phyloP scores from a whole-genome alignment of 2,329 filamentous ascomycete genomes.

The Xylaria arbuscula region DNA sequence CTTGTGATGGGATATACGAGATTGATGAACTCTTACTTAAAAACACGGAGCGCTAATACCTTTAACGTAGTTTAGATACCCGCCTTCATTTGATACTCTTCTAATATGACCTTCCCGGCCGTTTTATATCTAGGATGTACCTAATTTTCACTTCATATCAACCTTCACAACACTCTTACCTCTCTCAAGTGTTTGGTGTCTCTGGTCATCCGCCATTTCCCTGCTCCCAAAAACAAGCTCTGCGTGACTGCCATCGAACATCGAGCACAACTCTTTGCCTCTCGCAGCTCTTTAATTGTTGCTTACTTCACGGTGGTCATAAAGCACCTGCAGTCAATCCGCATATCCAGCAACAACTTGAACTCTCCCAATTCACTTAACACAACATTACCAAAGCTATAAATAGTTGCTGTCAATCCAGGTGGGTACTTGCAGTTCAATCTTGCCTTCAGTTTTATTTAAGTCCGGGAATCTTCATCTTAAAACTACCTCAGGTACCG shows the following conservation, averaged over 20 bases:
- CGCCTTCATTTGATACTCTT: constrained; percentile 17
- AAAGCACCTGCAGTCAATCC: background rate
- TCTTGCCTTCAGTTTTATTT: too few relatives aligned
- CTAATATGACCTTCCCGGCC: background rate
- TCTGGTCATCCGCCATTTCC: background rate
- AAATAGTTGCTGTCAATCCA: background rate
- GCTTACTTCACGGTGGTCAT: background rate
- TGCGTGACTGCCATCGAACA: background rate
- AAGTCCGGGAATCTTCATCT: too few relatives aligned
- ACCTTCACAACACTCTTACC: background rate
- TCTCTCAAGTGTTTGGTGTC: background rate
- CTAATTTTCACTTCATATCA: background rate
- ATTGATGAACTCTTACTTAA: background rate
- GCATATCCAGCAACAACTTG: background rate
- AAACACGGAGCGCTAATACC: background rate
- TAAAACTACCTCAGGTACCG: background rate
- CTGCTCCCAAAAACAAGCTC: background rate
- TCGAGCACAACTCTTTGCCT: background rate
- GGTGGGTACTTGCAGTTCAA: background rate
- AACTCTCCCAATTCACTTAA: background rate
- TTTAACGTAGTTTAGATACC: constrained; percentile 5
- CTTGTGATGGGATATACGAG: constrained; percentile 11
- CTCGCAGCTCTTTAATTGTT: background rate
- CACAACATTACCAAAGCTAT: background rate
- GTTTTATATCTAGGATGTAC: background rate